These are phyloP conservation scores for Trematosphaeria pertusa DNA, from an alignment of 2,329 filamentous ascomycete species.

Conservation along the genomic window DNA sequence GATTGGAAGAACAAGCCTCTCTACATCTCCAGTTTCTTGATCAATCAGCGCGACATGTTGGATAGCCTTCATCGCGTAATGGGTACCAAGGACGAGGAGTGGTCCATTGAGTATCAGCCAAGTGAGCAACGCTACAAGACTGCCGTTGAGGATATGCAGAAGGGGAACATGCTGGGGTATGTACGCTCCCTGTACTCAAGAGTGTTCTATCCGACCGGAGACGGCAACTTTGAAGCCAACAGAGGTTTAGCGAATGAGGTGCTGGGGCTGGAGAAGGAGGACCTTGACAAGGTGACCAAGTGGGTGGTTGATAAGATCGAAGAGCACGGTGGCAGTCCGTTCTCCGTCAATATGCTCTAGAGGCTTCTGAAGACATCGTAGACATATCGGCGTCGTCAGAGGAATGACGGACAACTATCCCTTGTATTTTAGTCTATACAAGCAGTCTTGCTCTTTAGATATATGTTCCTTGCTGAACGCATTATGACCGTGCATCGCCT, in stretches of 20 bases:
- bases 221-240: slow-evolving; percentile 35
- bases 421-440: no score
- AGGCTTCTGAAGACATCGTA: no score
- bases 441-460: no score
- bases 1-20: slow-evolving; percentile 58
- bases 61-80: slow-evolving; percentile 64
- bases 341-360: no score
- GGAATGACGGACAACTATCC: no score
- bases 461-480: no score
- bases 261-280: slow-evolving; percentile 65
- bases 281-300: slow-evolving; percentile 64
- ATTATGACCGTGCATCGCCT: no score
- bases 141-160: slow-evolving; percentile 54
- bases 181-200: slow-evolving; percentile 57
- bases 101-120: slow-evolving; percentile 61
- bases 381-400: no score
- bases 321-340: neutral
- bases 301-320: slow-evolving; percentile 13
- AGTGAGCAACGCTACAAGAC: slow-evolving; percentile 57
- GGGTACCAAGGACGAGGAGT: slow-evolving; percentile 63
- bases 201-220: slow-evolving; percentile 60
- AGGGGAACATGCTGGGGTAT: slow-evolving; percentile 51
- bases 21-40: slow-evolving; percentile 63
- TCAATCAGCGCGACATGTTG: slow-evolving; percentile 70
- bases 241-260: slow-evolving; percentile 57